These are phyloP conservation scores for Neonothopanus nambi DNA, from an alignment of 1,284 basidiomycete genomes.

Conservation along the genomic window DNA sequence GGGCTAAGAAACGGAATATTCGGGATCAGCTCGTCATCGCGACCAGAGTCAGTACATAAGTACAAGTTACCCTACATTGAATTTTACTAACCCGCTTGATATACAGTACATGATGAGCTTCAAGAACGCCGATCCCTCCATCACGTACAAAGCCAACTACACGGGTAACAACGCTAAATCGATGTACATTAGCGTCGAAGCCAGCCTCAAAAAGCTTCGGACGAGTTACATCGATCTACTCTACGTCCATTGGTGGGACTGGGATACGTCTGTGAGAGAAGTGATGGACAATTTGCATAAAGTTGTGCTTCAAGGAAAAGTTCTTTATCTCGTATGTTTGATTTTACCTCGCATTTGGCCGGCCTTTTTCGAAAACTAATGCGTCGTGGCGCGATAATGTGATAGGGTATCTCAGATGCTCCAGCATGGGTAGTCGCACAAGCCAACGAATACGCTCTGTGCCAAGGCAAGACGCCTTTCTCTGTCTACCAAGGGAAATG, in stretches of 20 bases:
- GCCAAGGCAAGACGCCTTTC: conserved; percentile 48
- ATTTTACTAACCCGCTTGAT: conserved; percentile 46
- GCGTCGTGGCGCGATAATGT: no score
- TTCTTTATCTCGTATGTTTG: conserved; percentile 45
- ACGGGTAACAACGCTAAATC: no score
- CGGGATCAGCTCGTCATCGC: conserved; percentile 3
- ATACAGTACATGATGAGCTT: no score
- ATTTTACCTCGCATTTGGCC: background rate
- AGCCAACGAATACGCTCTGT: conserved; percentile 51
- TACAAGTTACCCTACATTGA: conserved; percentile 21
- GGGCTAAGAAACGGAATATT: background rate
- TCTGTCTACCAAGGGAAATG: conserved; percentile 57
- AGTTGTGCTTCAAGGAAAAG: conserved; percentile 45
- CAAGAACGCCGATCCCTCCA: no score
- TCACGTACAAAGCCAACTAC: no score
- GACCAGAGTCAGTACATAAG: conserved; percentile 2
- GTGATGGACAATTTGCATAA: conserved; percentile 52
- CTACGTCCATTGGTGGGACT: no score
- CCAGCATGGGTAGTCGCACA: conserved; percentile 51
- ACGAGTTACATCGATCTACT: no score
- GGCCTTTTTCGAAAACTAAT: no score
- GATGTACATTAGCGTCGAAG: no score
- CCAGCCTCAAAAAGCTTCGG: no score
- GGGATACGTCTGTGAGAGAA: no score
- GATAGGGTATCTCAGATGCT: no score